phyloP scores from a whole-genome alignment of 2,329 filamentous ascomycete species.

The Pseudocercospora cruenta region DNA sequence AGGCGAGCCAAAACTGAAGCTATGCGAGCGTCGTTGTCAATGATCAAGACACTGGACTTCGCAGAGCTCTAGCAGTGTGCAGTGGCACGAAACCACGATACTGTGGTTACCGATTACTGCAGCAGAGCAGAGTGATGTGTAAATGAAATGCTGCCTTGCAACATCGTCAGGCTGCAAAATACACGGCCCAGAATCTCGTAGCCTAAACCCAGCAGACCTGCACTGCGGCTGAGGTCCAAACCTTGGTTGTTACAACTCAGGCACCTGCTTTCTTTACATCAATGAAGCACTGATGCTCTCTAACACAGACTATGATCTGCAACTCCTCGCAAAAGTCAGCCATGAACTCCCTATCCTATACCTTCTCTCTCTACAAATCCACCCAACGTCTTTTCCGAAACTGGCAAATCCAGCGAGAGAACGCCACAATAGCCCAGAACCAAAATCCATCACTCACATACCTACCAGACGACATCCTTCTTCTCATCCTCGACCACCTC shows the following conservation, averaged over 20 bases:
- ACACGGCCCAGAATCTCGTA: neutral
- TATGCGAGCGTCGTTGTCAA: neutral
- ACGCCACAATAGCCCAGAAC: neutral
- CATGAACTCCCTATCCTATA: slow-evolving; percentile 2
- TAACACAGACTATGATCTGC: neutral
- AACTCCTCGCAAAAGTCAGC: neutral
- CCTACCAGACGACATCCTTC: slow-evolving; percentile 14
- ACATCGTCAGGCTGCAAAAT: neutral
- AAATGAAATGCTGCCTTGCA: neutral
- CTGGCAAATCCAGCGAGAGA: neutral
- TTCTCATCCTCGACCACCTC: slow-evolving; percentile 12
- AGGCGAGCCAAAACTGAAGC: neutral
- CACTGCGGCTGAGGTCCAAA: neutral
- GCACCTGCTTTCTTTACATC: neutral
- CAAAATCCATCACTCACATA: neutral
- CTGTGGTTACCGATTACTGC: neutral
- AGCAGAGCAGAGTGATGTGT: neutral
- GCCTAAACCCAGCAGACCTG: neutral
- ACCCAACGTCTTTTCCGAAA: neutral
- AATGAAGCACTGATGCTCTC: neutral
- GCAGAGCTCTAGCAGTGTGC: too few species aligned
- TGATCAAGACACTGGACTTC: too few species aligned
- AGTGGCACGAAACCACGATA: too few species aligned
- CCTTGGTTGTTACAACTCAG: neutral
- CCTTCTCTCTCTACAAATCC: neutral